A percentile compares a stretch with the other conserved stretches of the same genome.
phyloP scores from a whole-genome alignment of 306 rosid genomes.

The Quercus wislizeni region DNA sequence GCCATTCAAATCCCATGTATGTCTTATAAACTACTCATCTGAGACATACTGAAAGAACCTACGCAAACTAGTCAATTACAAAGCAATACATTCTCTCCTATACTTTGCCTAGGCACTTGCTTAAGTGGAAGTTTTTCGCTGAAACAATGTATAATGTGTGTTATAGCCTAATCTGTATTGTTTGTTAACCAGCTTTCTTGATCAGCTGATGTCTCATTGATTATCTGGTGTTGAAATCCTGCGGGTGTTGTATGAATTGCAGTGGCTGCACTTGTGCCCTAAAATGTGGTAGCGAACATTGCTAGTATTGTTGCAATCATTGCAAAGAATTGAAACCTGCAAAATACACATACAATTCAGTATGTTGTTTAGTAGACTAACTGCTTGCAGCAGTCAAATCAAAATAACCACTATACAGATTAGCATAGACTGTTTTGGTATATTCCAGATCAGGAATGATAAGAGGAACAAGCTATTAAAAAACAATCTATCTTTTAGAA shows the following conservation, averaged over 20 bases:
- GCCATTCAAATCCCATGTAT: neutral
- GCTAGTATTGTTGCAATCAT: slow-evolving; percentile 56
- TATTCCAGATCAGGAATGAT: neutral
- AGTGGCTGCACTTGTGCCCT: slow-evolving; percentile 59
- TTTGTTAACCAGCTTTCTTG: neutral
- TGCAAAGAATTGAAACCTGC: slow-evolving; percentile 75
- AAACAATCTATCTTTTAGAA: neutral
- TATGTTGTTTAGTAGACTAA: neutral
- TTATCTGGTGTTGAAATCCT: slow-evolving; percentile 41
- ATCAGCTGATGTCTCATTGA: slow-evolving; percentile 12
- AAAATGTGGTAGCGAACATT: slow-evolving; percentile 49
- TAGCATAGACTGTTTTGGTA: neutral
- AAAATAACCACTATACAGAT: neutral
- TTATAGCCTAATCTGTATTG: neutral
- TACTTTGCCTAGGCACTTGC: neutral
- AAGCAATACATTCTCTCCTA: neutral
- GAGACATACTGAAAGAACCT: neutral
- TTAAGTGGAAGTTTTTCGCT: neutral
- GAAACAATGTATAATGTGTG: neutral
- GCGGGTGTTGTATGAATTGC: slow-evolving; percentile 67
- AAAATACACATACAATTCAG: slow-evolving; percentile 12
- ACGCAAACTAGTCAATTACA: neutral
- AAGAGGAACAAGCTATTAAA: neutral
- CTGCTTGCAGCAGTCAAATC: slow-evolving; percentile 1
- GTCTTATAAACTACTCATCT: neutral